phyloP scores from a whole-genome alignment of 1,284 basidiomycete genomes.

The Malassezia cuniculi region DNA sequence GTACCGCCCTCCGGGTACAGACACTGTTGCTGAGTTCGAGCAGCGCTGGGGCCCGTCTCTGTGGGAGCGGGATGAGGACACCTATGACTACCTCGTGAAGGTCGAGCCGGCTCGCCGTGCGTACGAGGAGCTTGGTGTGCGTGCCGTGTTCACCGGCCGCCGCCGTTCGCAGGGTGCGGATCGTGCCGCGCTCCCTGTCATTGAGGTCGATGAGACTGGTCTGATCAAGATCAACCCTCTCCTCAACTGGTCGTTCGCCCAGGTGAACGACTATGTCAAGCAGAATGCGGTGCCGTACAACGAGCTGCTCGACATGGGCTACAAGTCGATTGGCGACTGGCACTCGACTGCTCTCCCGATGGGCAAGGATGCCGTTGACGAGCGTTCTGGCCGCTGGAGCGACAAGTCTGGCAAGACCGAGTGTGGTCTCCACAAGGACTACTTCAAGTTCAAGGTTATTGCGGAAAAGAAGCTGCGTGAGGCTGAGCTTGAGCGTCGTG shows the following conservation, averaged over 20 bases:
- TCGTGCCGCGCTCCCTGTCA: conserved; percentile 64
- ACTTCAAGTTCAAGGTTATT: conserved; percentile 39
- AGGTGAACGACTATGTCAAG: conserved; percentile 76
- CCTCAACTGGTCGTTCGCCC: conserved; percentile 71
- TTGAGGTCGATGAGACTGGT: conserved; percentile 84
- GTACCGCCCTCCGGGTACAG: conserved; percentile 65
- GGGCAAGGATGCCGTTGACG: conserved; percentile 51
- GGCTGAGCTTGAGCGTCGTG: conserved; percentile 31
- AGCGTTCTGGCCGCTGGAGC: conserved; percentile 83
- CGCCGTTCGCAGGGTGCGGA: conserved; percentile 82
- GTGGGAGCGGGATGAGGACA: conserved; percentile 78
- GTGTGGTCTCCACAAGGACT: conserved; percentile 66
- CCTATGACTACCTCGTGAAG: conserved; percentile 88
- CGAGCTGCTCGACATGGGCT: conserved; percentile 74
- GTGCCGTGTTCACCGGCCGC: conserved; percentile 84
- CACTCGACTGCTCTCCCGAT: conserved; percentile 68
- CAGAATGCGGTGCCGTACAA: conserved; percentile 78
- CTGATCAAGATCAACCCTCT: conserved; percentile 90
- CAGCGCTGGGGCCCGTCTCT: conserved; percentile 63
- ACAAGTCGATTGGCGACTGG: conserved; percentile 91
- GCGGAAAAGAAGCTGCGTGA: conserved; percentile 37
- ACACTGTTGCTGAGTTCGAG: conserved; percentile 64
- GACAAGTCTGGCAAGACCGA: conserved; percentile 76
- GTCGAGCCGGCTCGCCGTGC: conserved; percentile 85
- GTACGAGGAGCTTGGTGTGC: conserved; percentile 67